Conservation (phyloP, 2,329 filamentous ascomycete genomes). For the Fusarium tanahbumbuense region DNA sequence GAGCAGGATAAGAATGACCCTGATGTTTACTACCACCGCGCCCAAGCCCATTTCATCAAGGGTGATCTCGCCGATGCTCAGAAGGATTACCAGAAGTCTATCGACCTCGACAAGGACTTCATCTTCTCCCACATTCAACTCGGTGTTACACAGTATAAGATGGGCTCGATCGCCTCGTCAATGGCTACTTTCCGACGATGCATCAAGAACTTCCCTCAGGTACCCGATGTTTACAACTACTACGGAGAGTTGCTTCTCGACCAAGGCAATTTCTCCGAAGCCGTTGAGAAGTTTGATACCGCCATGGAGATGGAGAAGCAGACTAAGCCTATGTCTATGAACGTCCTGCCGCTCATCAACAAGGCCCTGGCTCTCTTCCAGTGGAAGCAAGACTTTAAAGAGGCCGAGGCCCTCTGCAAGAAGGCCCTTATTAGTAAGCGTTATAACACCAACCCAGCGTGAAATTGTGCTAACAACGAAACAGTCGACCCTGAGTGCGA, state of each 20-base stretch:
- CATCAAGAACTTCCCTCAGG: conserved; percentile 98
- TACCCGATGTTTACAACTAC: conserved; percentile 99
- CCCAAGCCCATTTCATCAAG: conserved; percentile 98
- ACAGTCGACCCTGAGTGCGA: conserved; percentile 97
- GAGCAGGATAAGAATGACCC: conserved; percentile 88
- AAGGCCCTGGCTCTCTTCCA: conserved; percentile 97
- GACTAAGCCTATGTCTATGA: conserved; percentile 94
- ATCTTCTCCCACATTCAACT: conserved; percentile 99
- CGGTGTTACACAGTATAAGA: conserved; percentile 99
- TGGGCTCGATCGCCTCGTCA: conserved; percentile 96
- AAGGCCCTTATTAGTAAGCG: conserved; percentile 94
- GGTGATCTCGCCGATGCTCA: conserved; percentile 92
- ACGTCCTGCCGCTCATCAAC: conserved; percentile 97
- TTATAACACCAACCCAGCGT: conserved; percentile 9
- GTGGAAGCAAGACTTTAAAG: conserved; percentile 95
- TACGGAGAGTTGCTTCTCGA: conserved; percentile 97
- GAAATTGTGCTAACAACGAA: conserved; percentile 50
- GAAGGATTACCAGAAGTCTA: conserved; percentile 99
- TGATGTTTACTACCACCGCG: conserved; percentile 99
- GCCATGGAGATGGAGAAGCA: conserved; percentile 99
- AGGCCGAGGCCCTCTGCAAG: conserved; percentile 95
- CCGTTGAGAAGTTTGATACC: conserved; percentile 97
- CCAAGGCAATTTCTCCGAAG: conserved; percentile 94
- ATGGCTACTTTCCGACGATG: conserved; percentile 98
- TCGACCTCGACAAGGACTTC: conserved; percentile 93